Evolutionary conservation across 768 basidiomycete genomes (phyloP).

Genomic region (Rhodotorula sphaerocarpa): DNA sequence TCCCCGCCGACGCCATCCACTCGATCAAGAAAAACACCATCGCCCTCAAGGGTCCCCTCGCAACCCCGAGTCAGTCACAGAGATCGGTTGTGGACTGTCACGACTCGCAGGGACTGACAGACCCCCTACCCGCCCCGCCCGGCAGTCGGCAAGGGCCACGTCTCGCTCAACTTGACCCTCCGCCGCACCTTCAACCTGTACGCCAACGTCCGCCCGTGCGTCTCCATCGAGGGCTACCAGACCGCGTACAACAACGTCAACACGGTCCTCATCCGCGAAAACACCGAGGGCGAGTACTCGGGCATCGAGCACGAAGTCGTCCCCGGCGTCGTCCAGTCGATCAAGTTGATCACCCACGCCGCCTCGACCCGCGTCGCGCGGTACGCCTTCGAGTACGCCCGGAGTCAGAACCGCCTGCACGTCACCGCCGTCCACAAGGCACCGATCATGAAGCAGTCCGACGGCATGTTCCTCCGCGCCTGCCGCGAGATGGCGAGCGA

Average conservation of each 20-base stretch:
- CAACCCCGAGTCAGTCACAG: constrained; percentile 64
- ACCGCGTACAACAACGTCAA: constrained; percentile 98
- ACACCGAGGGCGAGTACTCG: constrained; percentile 99
- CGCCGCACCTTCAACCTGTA: constrained; percentile 96
- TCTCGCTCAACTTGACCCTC: constrained; percentile 92
- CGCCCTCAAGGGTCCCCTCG: constrained; percentile 93
- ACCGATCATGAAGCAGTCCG: constrained; percentile 99
- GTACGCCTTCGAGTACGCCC: constrained; percentile 98
- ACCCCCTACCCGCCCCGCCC: background rate
- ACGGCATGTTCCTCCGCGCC: constrained; percentile 98
- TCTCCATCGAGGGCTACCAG: constrained; percentile 91
- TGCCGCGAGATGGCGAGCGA: constrained; percentile 93
- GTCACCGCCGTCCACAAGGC: constrained; percentile 99
- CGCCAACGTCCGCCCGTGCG: constrained; percentile 95
- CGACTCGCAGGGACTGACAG: background rate
- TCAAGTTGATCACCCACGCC: constrained; percentile 98
- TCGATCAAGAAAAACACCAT: constrained; percentile 96
- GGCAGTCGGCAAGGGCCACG: constrained; percentile 98
- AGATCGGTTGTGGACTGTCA: background rate
- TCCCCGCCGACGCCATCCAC: constrained; percentile 80
- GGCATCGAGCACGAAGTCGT: constrained; percentile 99
- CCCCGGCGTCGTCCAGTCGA: constrained; percentile 96
- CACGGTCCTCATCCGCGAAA: constrained; percentile 96
- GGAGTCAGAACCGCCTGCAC: constrained; percentile 66
- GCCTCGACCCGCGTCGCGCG: constrained; percentile 97